phyloP scores from a whole-genome alignment of 129 eudicot species.

The Saposhnikovia divaricata region DNA sequence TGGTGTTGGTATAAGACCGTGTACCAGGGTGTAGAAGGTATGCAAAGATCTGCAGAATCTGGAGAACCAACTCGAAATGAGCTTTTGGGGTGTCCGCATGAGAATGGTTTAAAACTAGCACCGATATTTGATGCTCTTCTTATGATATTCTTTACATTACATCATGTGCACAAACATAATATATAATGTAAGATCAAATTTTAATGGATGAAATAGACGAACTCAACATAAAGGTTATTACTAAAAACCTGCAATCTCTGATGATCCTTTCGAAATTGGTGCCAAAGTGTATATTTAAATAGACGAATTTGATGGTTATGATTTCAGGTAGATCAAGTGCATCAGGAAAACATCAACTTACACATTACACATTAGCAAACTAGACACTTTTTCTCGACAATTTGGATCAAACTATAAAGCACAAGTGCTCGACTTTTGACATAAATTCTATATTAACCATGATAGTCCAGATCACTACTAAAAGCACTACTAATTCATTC shows the following conservation, averaged over 20 bases:
- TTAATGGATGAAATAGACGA: constrained; percentile 57
- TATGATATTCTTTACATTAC: too few species aligned
- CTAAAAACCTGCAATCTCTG: neutral
- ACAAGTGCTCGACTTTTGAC: too few species aligned
- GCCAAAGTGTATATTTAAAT: neutral
- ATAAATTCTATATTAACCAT: too few species aligned
- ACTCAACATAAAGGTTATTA: constrained; percentile 45
- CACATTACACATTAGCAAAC: too few species aligned
- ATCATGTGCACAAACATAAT: neutral
- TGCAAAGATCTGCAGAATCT: constrained; percentile 61
- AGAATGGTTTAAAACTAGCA: constrained; percentile 39
- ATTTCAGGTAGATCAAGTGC: neutral
- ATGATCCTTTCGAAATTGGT: neutral
- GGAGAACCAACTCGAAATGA: constrained; percentile 61
- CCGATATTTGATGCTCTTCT: neutral
- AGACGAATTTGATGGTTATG: too few species aligned
- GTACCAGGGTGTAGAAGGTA: too few species aligned
- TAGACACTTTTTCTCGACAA: too few species aligned
- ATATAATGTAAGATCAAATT: constrained; percentile 42
- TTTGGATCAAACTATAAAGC: too few species aligned
- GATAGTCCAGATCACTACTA: too few species aligned
- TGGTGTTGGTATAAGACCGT: too few species aligned
- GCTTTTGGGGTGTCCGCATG: constrained; percentile 52
- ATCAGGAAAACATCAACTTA: neutral
- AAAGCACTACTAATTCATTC: too few species aligned